Evolutionary conservation across 2,329 filamentous ascomycete genomes (phyloP), one percentile per base, ranked within the genome.

Genomic region (Microsporum canis): DNA sequence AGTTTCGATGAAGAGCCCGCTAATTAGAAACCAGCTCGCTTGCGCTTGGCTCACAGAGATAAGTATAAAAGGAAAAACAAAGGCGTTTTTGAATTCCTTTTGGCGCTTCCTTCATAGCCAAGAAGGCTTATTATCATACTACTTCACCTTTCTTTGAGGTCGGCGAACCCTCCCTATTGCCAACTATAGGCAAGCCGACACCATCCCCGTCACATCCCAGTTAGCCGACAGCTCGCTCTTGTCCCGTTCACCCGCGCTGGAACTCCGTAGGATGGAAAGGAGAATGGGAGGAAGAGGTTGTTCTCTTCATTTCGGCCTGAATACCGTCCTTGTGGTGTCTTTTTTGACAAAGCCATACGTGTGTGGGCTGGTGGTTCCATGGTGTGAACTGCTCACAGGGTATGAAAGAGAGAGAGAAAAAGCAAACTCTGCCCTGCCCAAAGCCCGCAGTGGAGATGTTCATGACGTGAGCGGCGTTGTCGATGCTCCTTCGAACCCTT

Each of bases 51-150:
- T 14, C 34, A 34, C 17, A 14, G 31, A 55, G 51, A 36, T n/a
- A 55, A 31, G 23, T 34, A 33, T 6, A 8, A 3, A n/a, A 55
- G 17, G 17, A 23, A 23, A 23, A 23, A 23, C 17, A 34, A 55
- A 29, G 14, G 14, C 51, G 27, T 5, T n/a, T 34, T n/a, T 3
- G 33, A n/a, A 6, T 33, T 34, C 27, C 17, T 55, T 55, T 36
- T 34, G 51, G 51, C 51, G 51, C 51, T 55, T 55, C 51, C 29
- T 55, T 34, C 29, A 33, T 12, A 55, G 51, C 51, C 51, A 55
- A 55, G 51, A 36, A 34, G 17, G 51, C 51, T 55, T 55, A 55
- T 36, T 36, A 23, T 10, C 27, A 14, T 3, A 7, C 43, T 5
- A n/a, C 43, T n/a, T 14, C 17, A n/a, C 14, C n/a, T 36, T 36